phyloP scores from a whole-genome alignment of 345 rosid species.

The Bruguiera gymnorhiza region DNA sequence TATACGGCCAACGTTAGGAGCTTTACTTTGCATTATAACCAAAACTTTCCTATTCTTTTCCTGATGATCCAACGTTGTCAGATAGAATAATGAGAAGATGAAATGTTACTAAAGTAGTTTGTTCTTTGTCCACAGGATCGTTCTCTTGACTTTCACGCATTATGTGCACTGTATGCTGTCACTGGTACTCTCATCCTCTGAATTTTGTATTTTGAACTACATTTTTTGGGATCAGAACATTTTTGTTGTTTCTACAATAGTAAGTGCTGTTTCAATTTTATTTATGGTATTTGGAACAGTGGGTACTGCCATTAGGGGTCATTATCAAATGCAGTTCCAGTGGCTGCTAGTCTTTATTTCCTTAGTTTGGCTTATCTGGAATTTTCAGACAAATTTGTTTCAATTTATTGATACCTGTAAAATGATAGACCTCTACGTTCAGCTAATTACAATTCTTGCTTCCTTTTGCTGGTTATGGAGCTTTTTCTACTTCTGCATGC shows the following conservation, averaged over 20 bases:
- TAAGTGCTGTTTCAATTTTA: not conserved
- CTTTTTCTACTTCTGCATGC: not conserved
- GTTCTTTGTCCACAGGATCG: constrained; percentile 67
- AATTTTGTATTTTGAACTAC: not conserved
- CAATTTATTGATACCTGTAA: no score
- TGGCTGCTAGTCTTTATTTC: not conserved
- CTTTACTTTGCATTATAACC: not conserved
- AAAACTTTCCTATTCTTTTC: not conserved
- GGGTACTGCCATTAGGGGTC: not conserved
- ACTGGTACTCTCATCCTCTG: constrained; percentile 57
- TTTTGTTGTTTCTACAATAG: not conserved
- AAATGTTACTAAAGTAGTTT: constrained; percentile 20
- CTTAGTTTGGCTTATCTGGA: not conserved
- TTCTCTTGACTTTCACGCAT: constrained; percentile 75
- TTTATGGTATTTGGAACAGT: not conserved
- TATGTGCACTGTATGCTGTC: constrained; percentile 94
- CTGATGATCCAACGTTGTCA: constrained; percentile 5
- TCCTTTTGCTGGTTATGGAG: no score
- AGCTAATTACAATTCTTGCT: no score
- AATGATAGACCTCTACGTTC: no score
- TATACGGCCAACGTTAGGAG: not conserved
- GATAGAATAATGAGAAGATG: not conserved
- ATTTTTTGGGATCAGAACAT: not conserved
- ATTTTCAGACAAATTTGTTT: not conserved
- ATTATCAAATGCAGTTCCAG: not conserved